A percentile compares a stretch with the other conserved stretches of the same genome.
phyloP scores from a whole-genome alignment of 1,284 basidiomycete genomes.

The Marasmius sp. region DNA sequence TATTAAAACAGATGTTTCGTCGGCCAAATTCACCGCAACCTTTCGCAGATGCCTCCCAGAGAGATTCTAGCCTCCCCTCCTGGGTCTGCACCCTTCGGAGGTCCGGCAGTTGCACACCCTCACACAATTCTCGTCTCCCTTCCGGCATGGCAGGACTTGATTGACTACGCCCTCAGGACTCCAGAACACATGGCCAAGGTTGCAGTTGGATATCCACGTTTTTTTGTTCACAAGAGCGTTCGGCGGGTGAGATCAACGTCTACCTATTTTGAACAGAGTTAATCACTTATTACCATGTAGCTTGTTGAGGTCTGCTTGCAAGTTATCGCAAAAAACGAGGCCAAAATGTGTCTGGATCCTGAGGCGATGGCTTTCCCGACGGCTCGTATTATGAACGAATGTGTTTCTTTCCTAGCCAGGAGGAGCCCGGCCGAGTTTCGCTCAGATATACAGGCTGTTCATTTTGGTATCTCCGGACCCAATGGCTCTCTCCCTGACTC shows the following conservation, averaged over 20 bases:
- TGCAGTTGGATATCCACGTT: slow-evolving; percentile 94
- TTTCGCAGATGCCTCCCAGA: not conserved
- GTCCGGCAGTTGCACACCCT: slow-evolving; percentile 27
- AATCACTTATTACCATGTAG: slow-evolving; percentile 57
- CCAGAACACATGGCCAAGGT: slow-evolving; percentile 80
- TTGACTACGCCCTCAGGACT: slow-evolving; percentile 92
- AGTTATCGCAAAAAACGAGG: slow-evolving; percentile 50
- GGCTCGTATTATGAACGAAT: not conserved
- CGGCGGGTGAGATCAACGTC: slow-evolving; percentile 63
- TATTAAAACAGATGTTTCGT: too few species aligned
- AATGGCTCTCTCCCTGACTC: slow-evolving; percentile 28
- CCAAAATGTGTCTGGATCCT: not conserved
- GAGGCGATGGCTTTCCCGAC: not conserved
- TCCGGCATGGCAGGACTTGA: slow-evolving; percentile 91
- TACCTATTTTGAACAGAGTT: not conserved
- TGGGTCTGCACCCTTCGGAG: not conserved
- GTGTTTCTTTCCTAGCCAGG: not conserved
- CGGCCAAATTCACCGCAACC: too few species aligned
- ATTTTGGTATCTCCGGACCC: slow-evolving; percentile 17
- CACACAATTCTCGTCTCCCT: slow-evolving; percentile 98
- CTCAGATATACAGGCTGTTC: slow-evolving; percentile 19
- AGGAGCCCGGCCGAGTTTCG: not conserved
- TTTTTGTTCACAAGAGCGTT: slow-evolving; percentile 91
- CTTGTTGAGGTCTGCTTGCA: slow-evolving; percentile 71
- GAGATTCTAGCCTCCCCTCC: not conserved